Conservation (phyloP, 768 basidiomycete species). For the Multifurca ochricompacta region DNA sequence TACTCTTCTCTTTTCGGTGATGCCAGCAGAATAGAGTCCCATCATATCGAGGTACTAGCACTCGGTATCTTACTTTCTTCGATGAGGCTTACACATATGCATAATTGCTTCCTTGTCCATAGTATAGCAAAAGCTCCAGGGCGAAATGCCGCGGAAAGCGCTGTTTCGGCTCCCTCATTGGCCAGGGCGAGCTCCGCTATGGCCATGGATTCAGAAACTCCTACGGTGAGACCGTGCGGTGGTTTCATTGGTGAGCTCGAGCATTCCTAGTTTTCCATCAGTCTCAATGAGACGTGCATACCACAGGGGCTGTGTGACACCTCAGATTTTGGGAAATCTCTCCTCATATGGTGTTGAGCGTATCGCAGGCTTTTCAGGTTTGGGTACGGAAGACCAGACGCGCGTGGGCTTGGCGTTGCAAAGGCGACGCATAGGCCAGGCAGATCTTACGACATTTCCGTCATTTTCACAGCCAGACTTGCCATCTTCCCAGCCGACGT, state of each 20-base stretch:
- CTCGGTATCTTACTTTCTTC: neutral
- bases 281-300: slow-evolving; percentile 4
- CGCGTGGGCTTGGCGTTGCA: slow-evolving; percentile 56
- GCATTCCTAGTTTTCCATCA: neutral
- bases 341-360: slow-evolving; percentile 1
- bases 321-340: slow-evolving; percentile 8
- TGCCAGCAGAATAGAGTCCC: neutral
- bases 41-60: slow-evolving; percentile 14
- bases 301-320: slow-evolving; percentile 18
- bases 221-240: slow-evolving; percentile 59
- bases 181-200: slow-evolving; percentile 57
- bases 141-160: slow-evolving; percentile 62
- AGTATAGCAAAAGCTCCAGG: slow-evolving; percentile 68
- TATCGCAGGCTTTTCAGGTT: neutral
- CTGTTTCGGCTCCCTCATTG: slow-evolving; percentile 48
- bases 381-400: slow-evolving; percentile 46
- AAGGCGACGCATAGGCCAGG: slow-evolving; percentile 43
- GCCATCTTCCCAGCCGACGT: slow-evolving; percentile 1
- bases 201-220: slow-evolving; percentile 39
- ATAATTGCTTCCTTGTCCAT: neutral
- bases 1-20: neutral
- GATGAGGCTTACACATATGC: neutral
- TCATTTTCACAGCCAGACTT: slow-evolving; percentile 4
- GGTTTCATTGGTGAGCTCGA: slow-evolving; percentile 63
- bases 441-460: slow-evolving; percentile 43